A percentile compares a stretch with the other conserved stretches of the same genome.
Conservation (phyloP, 192 early-diverging fungal species). For the Linnemannia exigua region DNA sequence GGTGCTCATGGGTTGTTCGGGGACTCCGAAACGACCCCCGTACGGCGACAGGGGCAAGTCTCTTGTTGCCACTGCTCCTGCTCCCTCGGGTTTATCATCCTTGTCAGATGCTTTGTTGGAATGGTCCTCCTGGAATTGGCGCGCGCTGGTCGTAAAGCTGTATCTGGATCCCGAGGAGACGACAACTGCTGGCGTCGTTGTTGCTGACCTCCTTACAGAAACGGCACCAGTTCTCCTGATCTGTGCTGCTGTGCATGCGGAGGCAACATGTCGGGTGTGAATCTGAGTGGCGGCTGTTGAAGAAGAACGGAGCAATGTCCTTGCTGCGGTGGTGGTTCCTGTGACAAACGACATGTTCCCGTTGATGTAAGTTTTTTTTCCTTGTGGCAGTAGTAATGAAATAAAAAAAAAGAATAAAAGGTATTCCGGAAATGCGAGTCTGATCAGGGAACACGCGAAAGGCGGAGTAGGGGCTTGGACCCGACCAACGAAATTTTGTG, state of each 20-base stretch:
- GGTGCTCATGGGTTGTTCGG: constrained; percentile 45
- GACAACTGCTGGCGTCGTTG: neutral
- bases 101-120: neutral
- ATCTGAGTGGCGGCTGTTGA: neutral
- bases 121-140: neutral
- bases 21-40: constrained; percentile 48
- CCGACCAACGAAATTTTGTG: neutral
- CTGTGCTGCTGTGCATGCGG: neutral
- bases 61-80: neutral
- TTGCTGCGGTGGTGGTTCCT: neutral
- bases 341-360: constrained; percentile 8
- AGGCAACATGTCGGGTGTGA: neutral
- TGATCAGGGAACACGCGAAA: neutral
- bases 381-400: neutral
- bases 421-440: neutral
- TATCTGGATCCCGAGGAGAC: neutral
- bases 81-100: neutral
- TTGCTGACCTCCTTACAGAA: neutral
- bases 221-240: neutral
- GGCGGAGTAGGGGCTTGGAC: neutral
- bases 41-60: constrained; percentile 40
- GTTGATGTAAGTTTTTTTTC: neutral
- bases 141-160: neutral
- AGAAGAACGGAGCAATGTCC: neutral
- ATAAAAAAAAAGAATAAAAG: neutral